Evolutionary conservation across 805 yeast species (phyloP), one percentile per base, ranked within the genome.

Genomic region (Dipodascus geniculatus): DNA sequence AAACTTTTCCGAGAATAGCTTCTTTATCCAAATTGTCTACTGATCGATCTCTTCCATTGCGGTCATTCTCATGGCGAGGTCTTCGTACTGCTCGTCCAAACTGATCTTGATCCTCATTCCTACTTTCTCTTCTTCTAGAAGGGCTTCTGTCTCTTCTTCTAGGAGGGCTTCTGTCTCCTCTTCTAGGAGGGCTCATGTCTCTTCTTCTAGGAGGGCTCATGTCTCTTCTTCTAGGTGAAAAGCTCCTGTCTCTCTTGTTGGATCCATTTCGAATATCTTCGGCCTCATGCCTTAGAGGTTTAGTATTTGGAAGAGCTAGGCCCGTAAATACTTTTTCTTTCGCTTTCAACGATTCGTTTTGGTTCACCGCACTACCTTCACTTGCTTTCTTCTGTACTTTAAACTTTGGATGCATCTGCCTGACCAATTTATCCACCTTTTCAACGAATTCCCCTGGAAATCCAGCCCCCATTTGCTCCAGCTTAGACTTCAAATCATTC

Each of bases 381-480:
- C 42, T 22, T 2, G 28, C 17, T 22, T 24, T 17, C 9, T 19
- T 52, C 22, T 20, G 42, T 24, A 53, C 51, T 51, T 54, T 56
- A 52, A 58, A 63, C n/a, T 58, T 59, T 2, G 71, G 71, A 57
- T 68, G 71, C 57, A 68, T 52, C 28, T 57, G 56, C 19, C 58
- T 51, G 14, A 69, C 65, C 35, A 69, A 54, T 17, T 61, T 50
- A 49, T 68, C 66, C 16, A 68, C 50, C 4, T 61, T 59, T 28
- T 61, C 61, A 31, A 67, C 56, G 52, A 69, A 61, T 3, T 61
- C 23, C 22, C 57, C 58, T 0, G 74, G 63, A 53, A 72, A 67
- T 3, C 71, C 77, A 38, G 76, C 76, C 3, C 78, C 81, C 53
- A 72, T 65, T 16, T 71, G 76, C 3, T 63, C 61, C 22, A 80